Base-by-base conservation (phyloP, 169 alveolate genomes). In the Ichthyophthirius multifiliis region DNA sequence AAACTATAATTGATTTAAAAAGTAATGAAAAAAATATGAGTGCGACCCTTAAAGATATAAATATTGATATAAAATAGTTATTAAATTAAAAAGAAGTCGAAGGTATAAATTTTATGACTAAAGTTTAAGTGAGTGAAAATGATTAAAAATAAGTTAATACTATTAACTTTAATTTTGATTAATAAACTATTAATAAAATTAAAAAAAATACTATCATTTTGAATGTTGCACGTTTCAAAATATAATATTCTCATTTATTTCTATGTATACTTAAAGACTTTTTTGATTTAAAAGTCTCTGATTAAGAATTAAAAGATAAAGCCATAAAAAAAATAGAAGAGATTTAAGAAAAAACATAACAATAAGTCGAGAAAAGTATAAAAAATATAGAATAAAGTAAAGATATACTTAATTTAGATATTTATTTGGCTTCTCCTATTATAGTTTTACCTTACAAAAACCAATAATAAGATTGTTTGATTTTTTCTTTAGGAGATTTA, bases 281-380 rank as follows among this genome's bases (percentile, higher is more conserved):
- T 34, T 47, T 62, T 31, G 81, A 81, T 30, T 64, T 81, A 5
- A 71, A 67, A 20, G 86, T 81, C 1, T 18, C 48, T 27, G 82
- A 81, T 47, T 76, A 81, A 47, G 76, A 65, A 12, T 31, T 81
- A 16, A 81, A 74, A 37, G 73, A 73, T 41, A 62, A 76, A 3
- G 86, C 86, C 9, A 64, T 65, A 76, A 76, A 81, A 44, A 47
- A 45, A 48, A 63, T 73, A 34, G 82, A 81, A 71, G 78, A 44
- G 27, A 47, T 76, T 1, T 43, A 81, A 48, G 86, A 81, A 30
- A 39, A 71, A 20, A 76, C 86, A 10, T 32, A 65, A 5, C 30
- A 81, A 27, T 81, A 55, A 9, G 71, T 55, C 10, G 71, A 55
- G 18, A 39, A 55, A 1, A 55, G 71, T 15, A 16, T 55, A 15